A percentile compares a stretch with the other conserved stretches of the same genome.
These are phyloP conservation scores for Truncatella angustata DNA, from an alignment of 2,329 filamentous ascomycete species.

Conservation along the genomic window DNA sequence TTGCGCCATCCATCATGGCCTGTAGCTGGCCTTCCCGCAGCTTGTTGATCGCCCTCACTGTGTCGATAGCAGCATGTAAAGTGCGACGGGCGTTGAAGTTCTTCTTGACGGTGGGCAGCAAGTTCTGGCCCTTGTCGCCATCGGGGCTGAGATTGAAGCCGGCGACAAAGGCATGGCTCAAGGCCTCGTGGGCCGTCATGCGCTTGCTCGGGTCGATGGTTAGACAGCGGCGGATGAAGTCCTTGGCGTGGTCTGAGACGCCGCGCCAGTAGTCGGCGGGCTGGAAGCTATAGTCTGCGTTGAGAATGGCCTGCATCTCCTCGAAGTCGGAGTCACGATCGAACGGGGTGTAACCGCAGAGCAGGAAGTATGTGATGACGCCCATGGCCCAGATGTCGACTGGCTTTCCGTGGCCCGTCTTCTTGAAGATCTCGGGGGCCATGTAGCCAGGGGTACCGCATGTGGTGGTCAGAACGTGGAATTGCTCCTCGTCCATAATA, in stretches of 20 bases:
- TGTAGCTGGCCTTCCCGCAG: constrained; percentile 59
- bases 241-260: constrained; percentile 79
- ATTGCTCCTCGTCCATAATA: constrained; percentile 99
- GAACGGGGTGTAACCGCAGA: constrained; percentile 97
- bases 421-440: constrained; percentile 99
- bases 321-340: constrained; percentile 96
- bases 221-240: constrained; percentile 89
- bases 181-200: constrained; percentile 84
- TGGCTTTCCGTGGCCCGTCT: constrained; percentile 95
- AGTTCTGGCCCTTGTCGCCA: constrained; percentile 55
- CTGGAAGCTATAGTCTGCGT: constrained; percentile 94
- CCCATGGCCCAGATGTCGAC: constrained; percentile 98
- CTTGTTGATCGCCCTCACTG: constrained; percentile 70
- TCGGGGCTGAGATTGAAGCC: constrained; percentile 45
- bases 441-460: constrained; percentile 98
- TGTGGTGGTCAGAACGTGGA: constrained; percentile 95
- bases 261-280: constrained; percentile 96
- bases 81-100: constrained; percentile 71
- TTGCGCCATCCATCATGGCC: constrained; percentile 59
- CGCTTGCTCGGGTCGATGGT: constrained; percentile 85
- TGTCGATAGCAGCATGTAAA: constrained; percentile 69
- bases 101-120: constrained; percentile 69
- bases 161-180: constrained; percentile 64
- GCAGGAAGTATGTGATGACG: constrained; percentile 96
- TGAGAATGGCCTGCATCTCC: constrained; percentile 98